Evolutionary conservation across 2,329 filamentous ascomycete species (phyloP).

Genomic region (Botrytis fabae): DNA sequence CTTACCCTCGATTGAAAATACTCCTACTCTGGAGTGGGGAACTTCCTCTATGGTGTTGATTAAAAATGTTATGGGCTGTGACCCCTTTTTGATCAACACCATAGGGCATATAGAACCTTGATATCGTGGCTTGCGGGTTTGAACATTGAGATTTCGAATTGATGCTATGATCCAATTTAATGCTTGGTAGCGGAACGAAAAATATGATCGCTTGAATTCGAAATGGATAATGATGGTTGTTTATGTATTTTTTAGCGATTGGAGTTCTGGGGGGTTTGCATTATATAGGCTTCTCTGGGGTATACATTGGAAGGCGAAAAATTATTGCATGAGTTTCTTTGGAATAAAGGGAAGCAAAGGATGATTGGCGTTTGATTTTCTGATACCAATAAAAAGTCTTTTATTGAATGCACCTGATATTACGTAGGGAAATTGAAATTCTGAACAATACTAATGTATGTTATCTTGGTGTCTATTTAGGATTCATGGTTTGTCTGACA

Average conservation of each 20-base stretch:
- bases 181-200: background rate
- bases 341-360: background rate
- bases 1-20: background rate
- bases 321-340: background rate
- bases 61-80: background rate
- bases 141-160: background rate
- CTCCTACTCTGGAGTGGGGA: constrained; percentile 9
- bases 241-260: background rate
- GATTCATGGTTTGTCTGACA: background rate
- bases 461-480: background rate
- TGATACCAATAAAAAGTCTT: background rate
- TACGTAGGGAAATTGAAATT: background rate
- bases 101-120: constrained; percentile 16
- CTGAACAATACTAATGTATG: background rate
- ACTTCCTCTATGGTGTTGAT: constrained; percentile 9
- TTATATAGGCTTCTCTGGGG: background rate
- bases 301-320: background rate
- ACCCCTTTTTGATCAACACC: constrained; percentile 5
- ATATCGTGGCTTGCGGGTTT: constrained; percentile 4
- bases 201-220: background rate
- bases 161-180: background rate
- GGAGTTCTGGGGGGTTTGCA: background rate
- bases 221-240: constrained; percentile 10
- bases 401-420: background rate
- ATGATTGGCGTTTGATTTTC: background rate